Conservation (phyloP, 2,329 filamentous ascomycete genomes). For the Trichoderma lentiforme region DNA sequence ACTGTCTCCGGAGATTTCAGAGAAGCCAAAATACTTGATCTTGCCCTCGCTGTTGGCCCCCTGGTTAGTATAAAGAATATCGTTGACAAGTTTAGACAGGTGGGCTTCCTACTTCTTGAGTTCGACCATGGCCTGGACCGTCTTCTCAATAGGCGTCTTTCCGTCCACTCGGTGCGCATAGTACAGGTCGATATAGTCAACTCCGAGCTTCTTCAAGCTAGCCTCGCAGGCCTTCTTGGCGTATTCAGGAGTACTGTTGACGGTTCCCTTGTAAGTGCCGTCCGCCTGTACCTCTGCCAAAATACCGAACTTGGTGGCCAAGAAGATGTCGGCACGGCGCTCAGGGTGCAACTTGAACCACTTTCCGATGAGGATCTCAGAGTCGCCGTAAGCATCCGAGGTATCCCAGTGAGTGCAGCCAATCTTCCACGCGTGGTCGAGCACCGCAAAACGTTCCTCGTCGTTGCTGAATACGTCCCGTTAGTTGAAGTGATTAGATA, state of each 20-base stretch:
- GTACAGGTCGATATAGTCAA: constrained; percentile 54
- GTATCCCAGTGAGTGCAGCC: constrained; percentile 54
- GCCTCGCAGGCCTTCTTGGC: constrained; percentile 22
- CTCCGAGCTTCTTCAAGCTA: constrained; percentile 47
- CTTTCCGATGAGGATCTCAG: constrained; percentile 46
- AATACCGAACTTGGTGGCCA: constrained; percentile 41
- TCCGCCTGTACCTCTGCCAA: constrained; percentile 18
- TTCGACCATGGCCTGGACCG: constrained; percentile 47
- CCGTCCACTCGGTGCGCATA: constrained; percentile 51
- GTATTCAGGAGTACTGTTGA: constrained; percentile 21
- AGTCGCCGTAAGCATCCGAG: constrained; percentile 45
- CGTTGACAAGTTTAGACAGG: neutral
- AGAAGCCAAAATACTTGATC: constrained; percentile 55
- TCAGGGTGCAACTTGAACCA: constrained; percentile 48
- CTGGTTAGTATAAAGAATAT: neutral
- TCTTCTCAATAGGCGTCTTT: constrained; percentile 48
- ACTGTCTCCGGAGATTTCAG: constrained; percentile 47
- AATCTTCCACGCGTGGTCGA: constrained; percentile 49
- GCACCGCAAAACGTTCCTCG: constrained; percentile 46
- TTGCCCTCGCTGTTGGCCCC: constrained; percentile 43
- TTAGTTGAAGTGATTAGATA: neutral
- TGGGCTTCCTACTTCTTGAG: constrained; percentile 34
- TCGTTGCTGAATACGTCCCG: constrained; percentile 23
- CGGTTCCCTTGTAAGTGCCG: neutral
- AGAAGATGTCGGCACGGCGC: constrained; percentile 46